phyloP scores from a whole-genome alignment of 257 asterid genomes.

The Primulina eburnea region DNA sequence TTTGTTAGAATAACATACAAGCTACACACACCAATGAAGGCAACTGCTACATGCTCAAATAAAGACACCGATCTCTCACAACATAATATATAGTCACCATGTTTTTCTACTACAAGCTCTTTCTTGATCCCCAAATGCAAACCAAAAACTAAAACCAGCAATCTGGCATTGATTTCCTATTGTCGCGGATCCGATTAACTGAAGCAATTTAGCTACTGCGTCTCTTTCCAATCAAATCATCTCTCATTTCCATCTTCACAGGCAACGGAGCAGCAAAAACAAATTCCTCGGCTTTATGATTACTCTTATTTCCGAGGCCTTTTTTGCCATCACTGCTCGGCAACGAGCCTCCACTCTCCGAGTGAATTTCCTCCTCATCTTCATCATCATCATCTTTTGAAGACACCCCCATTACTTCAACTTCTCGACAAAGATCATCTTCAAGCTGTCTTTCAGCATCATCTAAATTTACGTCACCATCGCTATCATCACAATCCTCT shows the following conservation, averaged over 20 bases:
- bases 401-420: conserved; percentile 46
- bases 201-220: conserved; percentile 21
- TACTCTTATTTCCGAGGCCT: conserved; percentile 20
- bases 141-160: conserved; percentile 7
- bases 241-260: conserved; percentile 50
- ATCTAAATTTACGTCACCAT: conserved; percentile 28
- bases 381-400: conserved; percentile 33
- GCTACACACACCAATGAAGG: background rate
- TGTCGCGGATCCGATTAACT: conserved; percentile 14
- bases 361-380: conserved; percentile 33
- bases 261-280: conserved; percentile 55
- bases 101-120: background rate
- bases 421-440: conserved; percentile 35
- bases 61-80: background rate
- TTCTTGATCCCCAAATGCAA: background rate
- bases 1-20: background rate
- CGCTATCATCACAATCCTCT: conserved; percentile 32
- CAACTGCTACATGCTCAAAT: no score
- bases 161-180: background rate
- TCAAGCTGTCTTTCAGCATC: conserved; percentile 29
- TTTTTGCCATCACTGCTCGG: conserved; percentile 43
- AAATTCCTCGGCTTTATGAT: conserved; percentile 23
- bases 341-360: conserved; percentile 39
- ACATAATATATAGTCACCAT: background rate
- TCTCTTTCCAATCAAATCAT: conserved; percentile 30